Evolutionary conservation across 2,329 filamentous ascomycete species (phyloP).

Genomic region (Parafenestella ontariensis): DNA sequence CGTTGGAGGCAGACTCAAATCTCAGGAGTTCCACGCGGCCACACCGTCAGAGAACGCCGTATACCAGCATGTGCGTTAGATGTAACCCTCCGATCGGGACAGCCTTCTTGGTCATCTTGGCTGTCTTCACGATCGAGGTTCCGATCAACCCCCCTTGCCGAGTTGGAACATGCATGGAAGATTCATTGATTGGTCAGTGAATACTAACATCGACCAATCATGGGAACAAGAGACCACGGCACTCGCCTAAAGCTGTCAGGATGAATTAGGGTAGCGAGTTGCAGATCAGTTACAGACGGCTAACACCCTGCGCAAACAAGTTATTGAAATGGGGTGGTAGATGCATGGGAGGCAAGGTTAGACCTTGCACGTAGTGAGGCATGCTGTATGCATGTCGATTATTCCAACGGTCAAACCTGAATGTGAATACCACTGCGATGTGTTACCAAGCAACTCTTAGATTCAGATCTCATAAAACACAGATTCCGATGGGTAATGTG

Average conservation of each 20-base stretch:
- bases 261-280: not conserved
- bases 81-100: not conserved
- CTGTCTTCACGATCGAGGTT: not conserved
- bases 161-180: not conserved
- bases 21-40: not conserved
- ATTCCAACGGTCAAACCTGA: not conserved
- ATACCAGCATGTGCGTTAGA: not conserved
- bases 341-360: slow-evolving; percentile 3
- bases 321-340: not conserved
- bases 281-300: not conserved
- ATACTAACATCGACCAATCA: not conserved
- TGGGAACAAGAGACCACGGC: not conserved
- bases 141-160: not conserved
- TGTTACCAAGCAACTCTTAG: not conserved
- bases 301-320: not conserved
- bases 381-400: not conserved
- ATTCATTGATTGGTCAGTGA: not conserved
- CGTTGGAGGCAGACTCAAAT: not conserved
- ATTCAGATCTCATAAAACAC: not conserved
- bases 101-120: not conserved
- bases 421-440: not conserved
- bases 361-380: not conserved
- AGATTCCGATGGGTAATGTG: not conserved
- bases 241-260: not conserved
- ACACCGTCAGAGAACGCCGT: not conserved